phyloP scores from a whole-genome alignment of 176 grass and related monocot genomes.

The Aegilops sharonensis region DNA sequence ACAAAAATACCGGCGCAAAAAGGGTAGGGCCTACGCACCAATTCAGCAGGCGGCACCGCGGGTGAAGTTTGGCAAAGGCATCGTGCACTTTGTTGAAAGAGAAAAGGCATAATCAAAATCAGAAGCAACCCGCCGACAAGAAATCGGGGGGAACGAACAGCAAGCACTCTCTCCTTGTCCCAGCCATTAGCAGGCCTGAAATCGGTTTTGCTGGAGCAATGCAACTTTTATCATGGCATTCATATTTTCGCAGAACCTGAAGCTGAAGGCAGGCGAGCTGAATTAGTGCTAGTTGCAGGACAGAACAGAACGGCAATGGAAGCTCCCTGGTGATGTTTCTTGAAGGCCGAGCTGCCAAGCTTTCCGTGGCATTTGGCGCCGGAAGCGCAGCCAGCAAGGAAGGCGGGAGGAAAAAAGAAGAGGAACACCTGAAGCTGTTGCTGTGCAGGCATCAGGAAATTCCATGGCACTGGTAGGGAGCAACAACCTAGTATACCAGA shows the following conservation, averaged over 20 bases:
- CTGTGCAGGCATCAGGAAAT: conserved; percentile 8
- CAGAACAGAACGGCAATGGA: not conserved
- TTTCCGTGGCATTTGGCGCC: conserved; percentile 9
- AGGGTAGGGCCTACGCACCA: conserved; percentile 50
- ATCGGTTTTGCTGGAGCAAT: conserved; percentile 1
- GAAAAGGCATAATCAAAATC: conserved; percentile 30
- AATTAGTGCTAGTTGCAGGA: not conserved
- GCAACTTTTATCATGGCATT: not conserved
- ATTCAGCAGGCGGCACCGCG: conserved; percentile 37
- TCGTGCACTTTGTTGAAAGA: conserved; percentile 46
- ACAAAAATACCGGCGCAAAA: conserved; percentile 21
- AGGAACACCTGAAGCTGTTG: not conserved
- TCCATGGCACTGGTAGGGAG: not conserved
- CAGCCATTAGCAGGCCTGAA: conserved; percentile 2
- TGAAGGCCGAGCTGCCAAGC: not conserved
- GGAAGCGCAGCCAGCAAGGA: not conserved
- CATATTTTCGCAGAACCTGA: not conserved
- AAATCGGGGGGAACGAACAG: conserved; percentile 4
- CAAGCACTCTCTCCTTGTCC: conserved; percentile 4
- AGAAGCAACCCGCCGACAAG: not conserved
- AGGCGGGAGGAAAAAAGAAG: not conserved
- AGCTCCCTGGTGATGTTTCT: too few relatives aligned
- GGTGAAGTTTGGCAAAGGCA: conserved; percentile 45
- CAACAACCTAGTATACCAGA: not conserved
- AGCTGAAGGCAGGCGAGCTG: not conserved